These are phyloP conservation scores for Aspergillus costaricaensis DNA, from an alignment of 2,329 filamentous ascomycete genomes.

Conservation along the genomic window DNA sequence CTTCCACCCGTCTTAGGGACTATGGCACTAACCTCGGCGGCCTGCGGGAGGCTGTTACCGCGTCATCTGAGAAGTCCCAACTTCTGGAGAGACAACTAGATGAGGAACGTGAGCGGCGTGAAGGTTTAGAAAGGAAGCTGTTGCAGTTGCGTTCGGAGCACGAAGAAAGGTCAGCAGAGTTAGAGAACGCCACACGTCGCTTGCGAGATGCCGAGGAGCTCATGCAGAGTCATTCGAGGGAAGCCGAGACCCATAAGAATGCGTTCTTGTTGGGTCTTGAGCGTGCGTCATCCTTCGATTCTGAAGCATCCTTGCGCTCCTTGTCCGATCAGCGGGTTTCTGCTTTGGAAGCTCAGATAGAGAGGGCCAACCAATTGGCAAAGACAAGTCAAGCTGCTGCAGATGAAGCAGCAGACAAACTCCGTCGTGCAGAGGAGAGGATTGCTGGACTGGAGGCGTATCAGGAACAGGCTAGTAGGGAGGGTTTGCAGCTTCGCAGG, in stretches of 20 bases:
- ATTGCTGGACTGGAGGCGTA: conserved; percentile 96
- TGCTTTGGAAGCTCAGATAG: conserved; percentile 77
- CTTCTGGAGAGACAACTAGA: conserved; percentile 75
- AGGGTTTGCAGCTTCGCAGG: conserved; percentile 84
- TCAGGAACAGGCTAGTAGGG: conserved; percentile 93
- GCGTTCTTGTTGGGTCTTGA: conserved; percentile 82
- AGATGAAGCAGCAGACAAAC: conserved; percentile 80
- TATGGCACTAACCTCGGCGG: conserved; percentile 71
- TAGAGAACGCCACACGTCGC: conserved; percentile 72
- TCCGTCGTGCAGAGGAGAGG: conserved; percentile 90
- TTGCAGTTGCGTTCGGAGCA: conserved; percentile 77
- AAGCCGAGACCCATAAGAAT: conserved; percentile 81
- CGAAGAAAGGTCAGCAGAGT: conserved; percentile 74
- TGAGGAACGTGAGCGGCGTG: conserved; percentile 76
- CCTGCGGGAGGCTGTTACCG: conserved; percentile 73
- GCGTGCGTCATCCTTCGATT: conserved; percentile 59
- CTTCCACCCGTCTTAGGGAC: conserved; percentile 66
- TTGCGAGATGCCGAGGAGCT: conserved; percentile 85
- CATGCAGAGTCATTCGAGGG: conserved; percentile 80
- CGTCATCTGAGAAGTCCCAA: conserved; percentile 74
- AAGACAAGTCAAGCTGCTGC: conserved; percentile 88
- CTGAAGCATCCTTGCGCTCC: conserved; percentile 37
- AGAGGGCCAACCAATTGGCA: conserved; percentile 74
- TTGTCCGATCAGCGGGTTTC: conserved; percentile 58
- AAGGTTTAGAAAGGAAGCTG: conserved; percentile 75